Evolutionary conservation across 768 basidiomycete genomes (phyloP).

Genomic region (Paxillus involutus): DNA sequence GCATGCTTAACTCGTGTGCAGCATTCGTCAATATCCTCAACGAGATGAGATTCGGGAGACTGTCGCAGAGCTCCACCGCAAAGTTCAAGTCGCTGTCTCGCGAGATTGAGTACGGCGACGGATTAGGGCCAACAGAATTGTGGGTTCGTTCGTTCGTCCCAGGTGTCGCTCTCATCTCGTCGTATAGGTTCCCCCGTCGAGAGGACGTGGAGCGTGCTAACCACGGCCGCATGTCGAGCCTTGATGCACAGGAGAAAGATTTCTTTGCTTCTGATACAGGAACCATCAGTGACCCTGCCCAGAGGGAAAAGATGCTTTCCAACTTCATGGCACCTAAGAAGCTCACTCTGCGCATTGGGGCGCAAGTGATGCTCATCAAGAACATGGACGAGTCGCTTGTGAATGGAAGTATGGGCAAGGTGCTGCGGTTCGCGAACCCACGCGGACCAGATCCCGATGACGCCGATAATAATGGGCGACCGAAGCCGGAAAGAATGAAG

Average conservation of each 20-base stretch:
- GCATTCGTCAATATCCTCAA: conserved; percentile 97
- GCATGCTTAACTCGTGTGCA: conserved; percentile 29
- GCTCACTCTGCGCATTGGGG: conserved; percentile 72
- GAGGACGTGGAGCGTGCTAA: conserved; percentile 93
- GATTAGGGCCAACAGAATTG: conserved; percentile 89
- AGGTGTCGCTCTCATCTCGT: background rate
- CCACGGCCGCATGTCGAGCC: conserved; percentile 55
- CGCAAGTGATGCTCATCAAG: conserved; percentile 96
- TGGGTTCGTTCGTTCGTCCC: conserved; percentile 35
- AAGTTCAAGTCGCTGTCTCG: conserved; percentile 74
- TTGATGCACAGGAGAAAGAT: conserved; percentile 51
- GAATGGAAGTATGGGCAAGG: conserved; percentile 90
- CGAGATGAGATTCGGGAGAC: conserved; percentile 91
- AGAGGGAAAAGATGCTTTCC: conserved; percentile 74
- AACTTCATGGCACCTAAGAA: conserved; percentile 87
- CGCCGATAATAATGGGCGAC: conserved; percentile 31
- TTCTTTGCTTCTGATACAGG: conserved; percentile 71
- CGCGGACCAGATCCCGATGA: conserved; percentile 46
- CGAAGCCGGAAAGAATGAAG: conserved; percentile 33
- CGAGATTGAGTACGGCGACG: conserved; percentile 73
- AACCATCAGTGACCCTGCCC: conserved; percentile 45
- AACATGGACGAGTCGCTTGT: conserved; percentile 89
- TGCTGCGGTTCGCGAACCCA: conserved; percentile 71
- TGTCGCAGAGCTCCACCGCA: conserved; percentile 62
- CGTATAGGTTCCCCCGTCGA: conserved; percentile 81